These are phyloP conservation scores for Vinca minor DNA, from an alignment of 257 asterid species.

Conservation along the genomic window DNA sequence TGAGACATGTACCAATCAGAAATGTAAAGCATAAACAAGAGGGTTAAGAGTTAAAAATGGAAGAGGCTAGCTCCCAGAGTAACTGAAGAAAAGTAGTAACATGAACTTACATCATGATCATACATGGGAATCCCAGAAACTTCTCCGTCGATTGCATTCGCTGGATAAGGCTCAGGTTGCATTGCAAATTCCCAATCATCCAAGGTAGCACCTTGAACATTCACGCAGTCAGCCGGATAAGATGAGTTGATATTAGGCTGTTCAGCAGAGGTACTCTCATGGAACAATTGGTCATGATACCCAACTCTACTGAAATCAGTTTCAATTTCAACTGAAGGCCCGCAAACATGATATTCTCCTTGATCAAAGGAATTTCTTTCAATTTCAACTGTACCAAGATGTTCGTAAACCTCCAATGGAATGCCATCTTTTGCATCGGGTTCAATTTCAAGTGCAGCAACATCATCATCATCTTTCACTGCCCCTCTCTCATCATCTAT, in stretches of 20 bases:
- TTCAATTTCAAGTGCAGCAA: constrained; percentile 30
- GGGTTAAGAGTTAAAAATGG: too few relatives aligned
- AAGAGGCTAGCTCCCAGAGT: background rate
- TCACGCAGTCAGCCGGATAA: constrained; percentile 22
- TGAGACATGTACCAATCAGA: too few relatives aligned
- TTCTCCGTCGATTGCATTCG: constrained; percentile 35
- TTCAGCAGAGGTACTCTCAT: constrained; percentile 26
- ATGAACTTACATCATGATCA: constrained; percentile 50
- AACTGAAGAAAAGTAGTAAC: background rate
- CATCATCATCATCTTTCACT: constrained; percentile 26
- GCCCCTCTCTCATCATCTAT: constrained; percentile 18
- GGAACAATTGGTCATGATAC: constrained; percentile 11
- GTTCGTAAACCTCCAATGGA: constrained; percentile 23
- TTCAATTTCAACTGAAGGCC: constrained; percentile 13
- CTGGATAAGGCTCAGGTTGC: constrained; percentile 30
- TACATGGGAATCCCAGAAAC: constrained; percentile 27
- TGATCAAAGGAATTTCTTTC: constrained; percentile 22
- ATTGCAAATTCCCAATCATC: constrained; percentile 27
- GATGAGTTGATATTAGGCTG: constrained; percentile 25
- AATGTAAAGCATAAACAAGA: too few relatives aligned
- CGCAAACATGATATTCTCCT: constrained; percentile 24
- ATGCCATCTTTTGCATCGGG: constrained; percentile 22
- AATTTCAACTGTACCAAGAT: constrained; percentile 29
- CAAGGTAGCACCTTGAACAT: constrained; percentile 28
- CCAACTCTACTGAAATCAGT: constrained; percentile 1